Percentiles rank a stretch among this genome's conserved stretches.
phyloP scores from a whole-genome alignment of 2,329 filamentous ascomycete genomes.

The Diaporthe batatas region DNA sequence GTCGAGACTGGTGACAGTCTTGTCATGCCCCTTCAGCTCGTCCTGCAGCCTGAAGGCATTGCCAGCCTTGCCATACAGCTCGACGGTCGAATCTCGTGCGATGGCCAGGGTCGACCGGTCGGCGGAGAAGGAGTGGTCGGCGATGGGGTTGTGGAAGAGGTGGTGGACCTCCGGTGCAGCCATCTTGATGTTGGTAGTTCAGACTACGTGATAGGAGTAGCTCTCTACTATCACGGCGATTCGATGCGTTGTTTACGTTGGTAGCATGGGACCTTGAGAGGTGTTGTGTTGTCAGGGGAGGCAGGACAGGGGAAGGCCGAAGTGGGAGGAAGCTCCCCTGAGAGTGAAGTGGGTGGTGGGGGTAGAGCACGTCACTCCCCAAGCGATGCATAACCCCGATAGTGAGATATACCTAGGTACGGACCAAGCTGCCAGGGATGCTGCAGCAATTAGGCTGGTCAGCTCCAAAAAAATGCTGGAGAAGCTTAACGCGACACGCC shows the following conservation, averaged over 20 bases:
- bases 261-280: conserved; percentile 23
- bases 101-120: conserved; percentile 92
- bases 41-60: conserved; percentile 86
- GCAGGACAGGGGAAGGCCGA: background rate
- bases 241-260: conserved; percentile 27
- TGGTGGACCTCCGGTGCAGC: conserved; percentile 91
- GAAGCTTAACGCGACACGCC: conserved; percentile 36
- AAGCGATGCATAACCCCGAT: conserved; percentile 41
- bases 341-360: conserved; percentile 36
- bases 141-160: conserved; percentile 95
- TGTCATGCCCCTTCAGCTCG: conserved; percentile 96
- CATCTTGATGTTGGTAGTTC: conserved; percentile 67
- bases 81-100: conserved; percentile 88
- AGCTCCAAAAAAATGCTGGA: conserved; percentile 38
- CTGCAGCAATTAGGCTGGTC: background rate
- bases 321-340: conserved; percentile 29
- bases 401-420: conserved; percentile 21
- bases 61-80: conserved; percentile 84
- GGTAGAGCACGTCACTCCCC: conserved; percentile 33
- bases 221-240: conserved; percentile 90
- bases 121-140: conserved; percentile 97
- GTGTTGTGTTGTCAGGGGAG: conserved; percentile 34
- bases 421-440: conserved; percentile 38
- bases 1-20: conserved; percentile 95
- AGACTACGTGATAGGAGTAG: conserved; percentile 82